These are phyloP conservation scores for Xanthoparmelia taractica DNA, from an alignment of 495 filamentous ascomycete species.

Conservation along the genomic window DNA sequence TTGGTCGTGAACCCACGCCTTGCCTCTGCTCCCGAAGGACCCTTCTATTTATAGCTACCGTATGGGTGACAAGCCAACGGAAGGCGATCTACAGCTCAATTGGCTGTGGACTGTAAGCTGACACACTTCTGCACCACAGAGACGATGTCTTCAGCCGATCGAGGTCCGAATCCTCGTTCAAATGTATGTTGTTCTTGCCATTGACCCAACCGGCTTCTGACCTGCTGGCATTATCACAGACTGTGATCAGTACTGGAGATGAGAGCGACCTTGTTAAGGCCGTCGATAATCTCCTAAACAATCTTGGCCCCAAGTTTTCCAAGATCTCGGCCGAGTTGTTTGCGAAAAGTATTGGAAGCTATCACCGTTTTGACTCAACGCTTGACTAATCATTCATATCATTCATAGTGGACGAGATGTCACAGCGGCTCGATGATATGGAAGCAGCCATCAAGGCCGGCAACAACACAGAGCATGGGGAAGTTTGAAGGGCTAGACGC, in stretches of 20 bases:
- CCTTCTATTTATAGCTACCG: no score
- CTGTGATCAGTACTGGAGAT: slow-evolving; percentile 4
- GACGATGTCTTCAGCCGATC: not conserved
- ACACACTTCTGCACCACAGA: not conserved
- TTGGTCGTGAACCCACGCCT: no score
- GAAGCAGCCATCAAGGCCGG: slow-evolving; percentile 61
- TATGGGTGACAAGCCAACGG: not conserved
- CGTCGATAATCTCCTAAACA: slow-evolving; percentile 78
- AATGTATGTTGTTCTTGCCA: not conserved
- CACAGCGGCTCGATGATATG: slow-evolving; percentile 75
- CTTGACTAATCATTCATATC: slow-evolving; percentile 10
- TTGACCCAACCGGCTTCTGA: not conserved
- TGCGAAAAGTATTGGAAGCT: slow-evolving; percentile 60
- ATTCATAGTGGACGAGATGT: slow-evolving; percentile 86
- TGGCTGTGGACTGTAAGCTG: not conserved
- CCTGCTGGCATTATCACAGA: not conserved
- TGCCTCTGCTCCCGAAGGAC: no score
- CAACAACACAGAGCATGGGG: slow-evolving; percentile 33
- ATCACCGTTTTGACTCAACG: not conserved
- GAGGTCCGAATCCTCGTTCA: not conserved
- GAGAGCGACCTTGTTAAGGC: slow-evolving; percentile 63
- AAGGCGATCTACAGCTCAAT: not conserved
- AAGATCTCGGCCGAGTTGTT: slow-evolving; percentile 76
- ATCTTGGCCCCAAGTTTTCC: slow-evolving; percentile 75
- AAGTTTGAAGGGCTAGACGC: not conserved